Percentiles rank a stretch among this genome's conserved stretches.
phyloP scores from a whole-genome alignment of 1,284 basidiomycete species.

The Microbotryum lychnidis-dioicae region DNA sequence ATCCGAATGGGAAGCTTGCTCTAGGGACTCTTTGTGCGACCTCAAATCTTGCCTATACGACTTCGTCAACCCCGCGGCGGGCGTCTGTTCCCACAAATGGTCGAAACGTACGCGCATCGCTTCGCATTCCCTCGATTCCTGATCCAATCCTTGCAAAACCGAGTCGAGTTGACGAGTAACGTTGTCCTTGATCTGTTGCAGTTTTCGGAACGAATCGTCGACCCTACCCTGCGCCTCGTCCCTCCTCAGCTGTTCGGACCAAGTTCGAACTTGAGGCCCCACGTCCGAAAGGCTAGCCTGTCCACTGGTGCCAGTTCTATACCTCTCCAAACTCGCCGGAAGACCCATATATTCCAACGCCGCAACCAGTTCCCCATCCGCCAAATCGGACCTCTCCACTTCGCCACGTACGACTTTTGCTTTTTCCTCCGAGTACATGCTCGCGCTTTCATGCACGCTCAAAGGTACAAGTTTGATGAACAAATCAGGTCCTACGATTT shows the following conservation, averaged over 20 bases:
- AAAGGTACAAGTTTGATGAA: constrained; percentile 83
- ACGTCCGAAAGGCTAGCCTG: constrained; percentile 50
- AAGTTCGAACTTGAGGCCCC: constrained; percentile 62
- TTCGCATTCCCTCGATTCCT: constrained; percentile 43
- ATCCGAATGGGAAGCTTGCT: constrained; percentile 71
- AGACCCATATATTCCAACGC: constrained; percentile 76
- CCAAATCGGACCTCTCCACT: constrained; percentile 74
- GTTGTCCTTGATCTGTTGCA: constrained; percentile 32
- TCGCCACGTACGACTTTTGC: constrained; percentile 88
- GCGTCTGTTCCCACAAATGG: constrained; percentile 82
- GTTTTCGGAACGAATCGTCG: constrained; percentile 54
- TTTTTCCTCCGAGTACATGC: constrained; percentile 96
- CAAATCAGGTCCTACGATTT: constrained; percentile 86
- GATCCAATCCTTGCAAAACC: constrained; percentile 39
- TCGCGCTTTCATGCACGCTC: constrained; percentile 90
- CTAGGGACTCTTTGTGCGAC: constrained; percentile 63
- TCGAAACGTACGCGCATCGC: constrained; percentile 60
- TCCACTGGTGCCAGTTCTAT: constrained; percentile 66
- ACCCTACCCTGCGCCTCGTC: constrained; percentile 60
- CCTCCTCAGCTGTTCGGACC: constrained; percentile 65
- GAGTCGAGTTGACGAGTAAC: constrained; percentile 22
- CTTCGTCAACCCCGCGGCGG: constrained; percentile 65
- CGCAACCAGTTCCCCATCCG: constrained; percentile 71
- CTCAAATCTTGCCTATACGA: constrained; percentile 69
- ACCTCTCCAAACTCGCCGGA: constrained; percentile 64